These are phyloP conservation scores for Colletotrichum sp. DNA, from an alignment of 2,329 filamentous ascomycete genomes.

Conservation along the genomic window DNA sequence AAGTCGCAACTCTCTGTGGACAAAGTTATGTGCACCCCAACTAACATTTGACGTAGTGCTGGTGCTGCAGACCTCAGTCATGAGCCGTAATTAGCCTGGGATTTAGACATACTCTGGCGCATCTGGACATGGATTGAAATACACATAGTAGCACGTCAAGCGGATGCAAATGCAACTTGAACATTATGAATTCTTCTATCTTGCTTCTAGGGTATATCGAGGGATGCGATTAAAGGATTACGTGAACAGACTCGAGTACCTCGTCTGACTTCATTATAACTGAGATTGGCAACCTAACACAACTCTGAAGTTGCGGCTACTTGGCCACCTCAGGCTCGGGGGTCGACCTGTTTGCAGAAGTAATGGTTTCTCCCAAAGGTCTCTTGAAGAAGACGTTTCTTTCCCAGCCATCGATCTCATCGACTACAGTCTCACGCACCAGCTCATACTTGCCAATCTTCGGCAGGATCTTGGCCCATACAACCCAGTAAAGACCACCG, in stretches of 20 bases:
- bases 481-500: slow-evolving; percentile 60
- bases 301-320: neutral
- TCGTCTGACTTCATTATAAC: neutral
- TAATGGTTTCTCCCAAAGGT: slow-evolving; percentile 31
- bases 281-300: neutral
- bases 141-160: neutral
- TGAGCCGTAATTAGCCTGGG: neutral
- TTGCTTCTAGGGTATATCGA: slow-evolving; percentile 12
- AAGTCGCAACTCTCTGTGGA: neutral
- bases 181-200: neutral
- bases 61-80: neutral
- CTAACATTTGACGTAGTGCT: neutral
- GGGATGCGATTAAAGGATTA: neutral
- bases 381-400: slow-evolving; percentile 55
- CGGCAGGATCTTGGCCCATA: slow-evolving; percentile 59
- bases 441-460: slow-evolving; percentile 60
- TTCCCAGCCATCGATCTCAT: slow-evolving; percentile 68
- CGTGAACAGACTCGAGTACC: neutral
- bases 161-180: neutral
- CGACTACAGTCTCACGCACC: slow-evolving; percentile 56
- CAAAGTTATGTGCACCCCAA: neutral
- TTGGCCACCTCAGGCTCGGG: slow-evolving; percentile 1
- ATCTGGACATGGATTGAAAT: neutral
- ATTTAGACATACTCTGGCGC: fast-evolving
- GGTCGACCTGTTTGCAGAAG: neutral